A percentile compares a stretch with the other conserved stretches of the same genome.
Evolutionary conservation across 2,329 filamentous ascomycete genomes (phyloP).

Genomic region (Gliomastix tumulicola): DNA sequence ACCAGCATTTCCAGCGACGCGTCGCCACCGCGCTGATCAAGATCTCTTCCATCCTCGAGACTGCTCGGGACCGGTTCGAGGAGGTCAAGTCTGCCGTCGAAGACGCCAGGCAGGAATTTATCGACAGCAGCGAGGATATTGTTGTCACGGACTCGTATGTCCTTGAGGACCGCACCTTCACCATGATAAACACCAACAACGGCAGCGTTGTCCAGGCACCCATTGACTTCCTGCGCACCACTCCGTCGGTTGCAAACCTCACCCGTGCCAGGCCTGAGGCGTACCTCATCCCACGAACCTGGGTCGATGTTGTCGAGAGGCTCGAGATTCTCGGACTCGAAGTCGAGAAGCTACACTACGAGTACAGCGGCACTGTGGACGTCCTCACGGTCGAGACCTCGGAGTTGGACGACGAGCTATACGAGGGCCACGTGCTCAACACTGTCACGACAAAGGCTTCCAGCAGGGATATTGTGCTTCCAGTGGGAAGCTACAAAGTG

Average conservation of each 20-base stretch:
- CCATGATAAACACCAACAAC: conserved; percentile 14
- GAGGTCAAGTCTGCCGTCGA: conserved; percentile 12
- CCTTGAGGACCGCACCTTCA: conserved; percentile 13
- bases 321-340: conserved; percentile 13
- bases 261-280: conserved; percentile 16
- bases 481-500: conserved; percentile 16
- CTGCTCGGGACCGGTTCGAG: conserved; percentile 12
- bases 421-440: conserved; percentile 14
- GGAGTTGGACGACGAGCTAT: conserved; percentile 6
- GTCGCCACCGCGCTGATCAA: conserved; percentile 16
- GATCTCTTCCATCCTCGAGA: conserved; percentile 15
- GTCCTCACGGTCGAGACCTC: conserved; percentile 11
- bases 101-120: conserved; percentile 12
- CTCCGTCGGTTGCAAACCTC: conserved; percentile 14
- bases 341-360: conserved; percentile 11
- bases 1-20: conserved; percentile 22
- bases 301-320: conserved; percentile 12
- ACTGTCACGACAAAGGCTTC: conserved; percentile 10
- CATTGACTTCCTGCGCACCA: conserved; percentile 14
- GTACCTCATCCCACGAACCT: conserved; percentile 16
- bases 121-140: conserved; percentile 14
- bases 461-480: conserved; percentile 12
- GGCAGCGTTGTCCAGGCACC: conserved; percentile 13
- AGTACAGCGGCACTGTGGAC: conserved; percentile 14
- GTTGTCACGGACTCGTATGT: conserved; percentile 13